Evolutionary conservation across 192 early-diverging fungal genomes (phyloP), one percentile per base, ranked within the genome.

Genomic region (Backusella mclennaniae): DNA sequence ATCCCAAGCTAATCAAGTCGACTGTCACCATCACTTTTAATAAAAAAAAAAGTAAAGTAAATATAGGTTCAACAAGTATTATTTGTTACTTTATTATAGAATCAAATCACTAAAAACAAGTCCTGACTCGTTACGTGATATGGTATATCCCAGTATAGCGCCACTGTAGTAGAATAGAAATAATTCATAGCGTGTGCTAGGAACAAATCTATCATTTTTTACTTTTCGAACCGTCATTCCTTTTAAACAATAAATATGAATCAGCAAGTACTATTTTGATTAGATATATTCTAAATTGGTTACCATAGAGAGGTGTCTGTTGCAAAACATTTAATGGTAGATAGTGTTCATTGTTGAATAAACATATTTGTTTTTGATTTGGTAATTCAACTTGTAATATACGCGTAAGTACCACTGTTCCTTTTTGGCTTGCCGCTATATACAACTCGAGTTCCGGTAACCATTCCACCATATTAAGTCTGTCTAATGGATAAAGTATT

Each of bases 391-490:
- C 53, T 46, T 77, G 80, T 14, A 82, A 56, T 14, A 82, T 19
- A 31, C 80, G 66, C 35, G 74, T 63, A 36, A 82, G 33, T 12
- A 73, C 76, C 9, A 82, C 80, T 35, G 59, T 72, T 49, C 80
- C 80, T 53, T 77, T 82, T 46, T 82, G 80, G 33, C 73, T 75
- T 3, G 73, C 80, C 1, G 66, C 46, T 35, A 82, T 42, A 35
- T 59, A 67, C 12, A 82, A 21, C 41, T 82, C 80, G 67, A 82
- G 29, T 17, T 82, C 80, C 4, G 80, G 76, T 42, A 82, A 36
- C 80, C 80, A 82, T 67, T 82, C 80, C 14, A 78, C 63, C 42
- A 82, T 53, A 52, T 72, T 72, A 4, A 82, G 41, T 46, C 80
- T 23, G 49, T 82, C 80, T 14, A 82, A 49, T 14, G 36, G 9